These are phyloP conservation scores for Wallacemonas sp. DNA, from an alignment of 208 protist genomes.

Conservation along the genomic window DNA sequence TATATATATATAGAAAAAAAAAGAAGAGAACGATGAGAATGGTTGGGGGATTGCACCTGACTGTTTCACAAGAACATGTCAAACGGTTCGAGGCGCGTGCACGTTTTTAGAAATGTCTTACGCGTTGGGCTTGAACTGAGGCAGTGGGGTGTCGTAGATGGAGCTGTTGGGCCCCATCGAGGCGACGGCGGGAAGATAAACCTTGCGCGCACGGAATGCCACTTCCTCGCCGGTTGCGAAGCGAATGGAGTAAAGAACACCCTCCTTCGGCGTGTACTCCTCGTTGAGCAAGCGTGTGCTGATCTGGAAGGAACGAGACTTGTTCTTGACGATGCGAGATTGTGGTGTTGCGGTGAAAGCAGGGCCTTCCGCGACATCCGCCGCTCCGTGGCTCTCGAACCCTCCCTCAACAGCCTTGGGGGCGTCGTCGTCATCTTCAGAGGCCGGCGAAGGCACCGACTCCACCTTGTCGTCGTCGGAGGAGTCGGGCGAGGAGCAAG, in stretches of 20 bases:
- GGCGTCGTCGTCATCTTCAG: conserved; percentile 12
- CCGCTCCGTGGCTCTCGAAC: conserved; percentile 8
- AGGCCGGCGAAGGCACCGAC: not conserved
- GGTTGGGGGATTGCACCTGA: too few species aligned
- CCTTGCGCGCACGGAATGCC: conserved; percentile 39
- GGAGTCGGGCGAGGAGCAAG: not conserved
- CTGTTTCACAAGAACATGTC: too few species aligned
- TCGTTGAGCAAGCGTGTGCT: conserved; percentile 40
- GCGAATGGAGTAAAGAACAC: conserved; percentile 32
- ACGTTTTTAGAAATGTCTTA: too few species aligned
- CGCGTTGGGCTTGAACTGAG: conserved; percentile 18
- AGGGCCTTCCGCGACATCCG: not conserved
- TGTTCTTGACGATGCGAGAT: conserved; percentile 21
- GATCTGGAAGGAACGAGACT: conserved; percentile 41
- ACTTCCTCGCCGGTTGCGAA: conserved; percentile 47
- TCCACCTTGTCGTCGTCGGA: conserved; percentile 21
- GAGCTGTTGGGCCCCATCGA: conserved; percentile 21
- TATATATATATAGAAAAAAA: conserved; percentile 13
- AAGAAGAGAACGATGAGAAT: conserved; percentile 14
- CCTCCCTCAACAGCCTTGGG: not conserved
- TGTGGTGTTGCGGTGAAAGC: conserved; percentile 10
- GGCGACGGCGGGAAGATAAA: conserved; percentile 43
- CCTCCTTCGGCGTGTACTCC: conserved; percentile 35
- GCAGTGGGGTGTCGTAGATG: conserved; percentile 19
- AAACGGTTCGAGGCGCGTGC: too few species aligned